Base-by-base conservation (phyloP, 2,329 filamentous ascomycete genomes). In the Phialophora tarda region DNA sequence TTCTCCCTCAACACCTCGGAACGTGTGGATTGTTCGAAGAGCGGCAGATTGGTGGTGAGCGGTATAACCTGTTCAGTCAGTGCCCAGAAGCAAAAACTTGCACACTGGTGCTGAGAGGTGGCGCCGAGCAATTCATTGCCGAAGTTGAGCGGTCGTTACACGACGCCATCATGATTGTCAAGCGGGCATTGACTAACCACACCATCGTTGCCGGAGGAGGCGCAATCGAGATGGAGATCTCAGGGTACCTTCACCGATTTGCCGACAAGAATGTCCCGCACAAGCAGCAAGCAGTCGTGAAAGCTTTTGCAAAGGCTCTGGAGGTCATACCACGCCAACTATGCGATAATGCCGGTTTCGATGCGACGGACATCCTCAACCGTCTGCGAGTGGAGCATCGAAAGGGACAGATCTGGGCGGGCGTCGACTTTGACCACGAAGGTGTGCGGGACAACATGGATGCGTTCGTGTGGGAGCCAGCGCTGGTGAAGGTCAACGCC, bases 111-210 rank as follows among this genome's bases (percentile, higher is more conserved):
- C 89, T 99, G 70, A 91, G 95, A 76, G 95, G 95, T 75, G 95
- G 95, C 71, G 95, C 95, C 41, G 95, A 99, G 83, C 95, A 99
- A 79, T 99, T 99, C 82, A 99, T 99, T 74, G 95, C 95, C 65
- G 95, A 99, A 80, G 95, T 97, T 1, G 95, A 99, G 84, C 91
- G 95, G 71, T 97, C 92, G 77, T 86, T 99, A 72, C 95, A 99
- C 84, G 95, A 99, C 76, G 95, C 95, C 74, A 98, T 99, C 81
- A 99, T 99, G 95, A 97, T 99, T 75, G 95, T 99, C 77, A 98
- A 98, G 88, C 93, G 96, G 69, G 92, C 95, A 30, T 92, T 98
- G 80, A 92, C 92, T 83, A 96, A 98, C 84, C 90, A 90, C 76
- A 91, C 88, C 77, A 97, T 99, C 72, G 95, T 99, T 28, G 95